These are phyloP conservation scores for Pyronema omphalodes DNA, from an alignment of 495 filamentous ascomycete species.

Conservation along the genomic window DNA sequence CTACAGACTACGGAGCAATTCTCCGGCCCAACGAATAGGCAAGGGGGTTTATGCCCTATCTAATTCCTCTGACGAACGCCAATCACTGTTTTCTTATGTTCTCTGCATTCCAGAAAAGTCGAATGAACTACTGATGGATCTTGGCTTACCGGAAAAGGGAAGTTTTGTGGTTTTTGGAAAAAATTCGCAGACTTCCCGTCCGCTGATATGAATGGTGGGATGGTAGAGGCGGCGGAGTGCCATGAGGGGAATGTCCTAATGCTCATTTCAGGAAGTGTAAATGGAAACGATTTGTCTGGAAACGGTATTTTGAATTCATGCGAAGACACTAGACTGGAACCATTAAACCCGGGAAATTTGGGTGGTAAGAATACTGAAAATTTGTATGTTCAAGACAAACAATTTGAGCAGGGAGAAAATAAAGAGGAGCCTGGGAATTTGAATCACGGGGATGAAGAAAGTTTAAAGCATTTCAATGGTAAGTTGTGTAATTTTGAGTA, in stretches of 20 bases:
- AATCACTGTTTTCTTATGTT: constrained; percentile 65
- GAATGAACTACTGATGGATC: constrained; percentile 54
- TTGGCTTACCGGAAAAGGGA: constrained; percentile 54
- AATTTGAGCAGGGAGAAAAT: constrained; percentile 8
- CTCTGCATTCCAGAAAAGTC: constrained; percentile 49
- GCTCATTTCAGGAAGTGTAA: neutral
- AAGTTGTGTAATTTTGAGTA: neutral
- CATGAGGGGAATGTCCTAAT: constrained; percentile 42
- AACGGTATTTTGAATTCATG: constrained; percentile 53
- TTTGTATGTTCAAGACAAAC: constrained; percentile 53
- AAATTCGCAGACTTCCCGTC: constrained; percentile 57
- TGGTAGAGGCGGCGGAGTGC: constrained; percentile 53
- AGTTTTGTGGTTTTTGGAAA: constrained; percentile 65
- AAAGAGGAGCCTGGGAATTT: constrained; percentile 14
- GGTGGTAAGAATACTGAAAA: constrained; percentile 67
- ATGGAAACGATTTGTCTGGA: constrained; percentile 4
- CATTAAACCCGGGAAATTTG: constrained; percentile 54
- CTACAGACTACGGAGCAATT: constrained; percentile 42
- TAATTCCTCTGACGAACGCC: constrained; percentile 36
- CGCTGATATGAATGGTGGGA: constrained; percentile 31
- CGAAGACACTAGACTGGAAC: constrained; percentile 50
- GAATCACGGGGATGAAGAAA: constrained; percentile 16
- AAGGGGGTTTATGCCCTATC: constrained; percentile 82
- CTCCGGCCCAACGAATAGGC: constrained; percentile 54
- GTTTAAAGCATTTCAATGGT: constrained; percentile 14